These are phyloP conservation scores for Toxicodendron radicans DNA, from an alignment of 345 rosid genomes.

Conservation along the genomic window DNA sequence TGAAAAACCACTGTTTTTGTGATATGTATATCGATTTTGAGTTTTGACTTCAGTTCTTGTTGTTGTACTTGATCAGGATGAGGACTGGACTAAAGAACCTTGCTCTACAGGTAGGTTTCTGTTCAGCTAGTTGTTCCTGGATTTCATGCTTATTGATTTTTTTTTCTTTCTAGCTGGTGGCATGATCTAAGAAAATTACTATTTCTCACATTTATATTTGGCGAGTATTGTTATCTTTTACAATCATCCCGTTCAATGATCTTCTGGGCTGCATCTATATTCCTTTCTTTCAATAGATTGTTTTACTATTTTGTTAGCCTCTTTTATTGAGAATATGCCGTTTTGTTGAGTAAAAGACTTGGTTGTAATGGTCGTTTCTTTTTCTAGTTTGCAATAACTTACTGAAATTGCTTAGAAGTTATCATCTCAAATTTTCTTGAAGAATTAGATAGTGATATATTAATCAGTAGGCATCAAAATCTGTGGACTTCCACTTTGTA, in stretches of 20 bases:
- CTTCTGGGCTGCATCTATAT: neutral
- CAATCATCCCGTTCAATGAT: neutral
- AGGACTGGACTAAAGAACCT: constrained; percentile 33
- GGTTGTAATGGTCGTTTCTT: neutral
- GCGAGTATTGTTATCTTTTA: neutral
- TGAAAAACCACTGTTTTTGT: too few relatives aligned
- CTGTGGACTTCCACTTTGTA: neutral
- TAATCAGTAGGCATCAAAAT: neutral
- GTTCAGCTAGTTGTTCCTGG: neutral
- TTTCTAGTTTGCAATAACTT: neutral
- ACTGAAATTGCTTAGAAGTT: too few relatives aligned
- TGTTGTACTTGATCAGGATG: constrained; percentile 33
- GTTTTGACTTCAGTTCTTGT: constrained; percentile 4
- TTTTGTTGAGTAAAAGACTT: neutral
- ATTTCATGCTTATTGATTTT: neutral
- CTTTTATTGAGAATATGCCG: neutral
- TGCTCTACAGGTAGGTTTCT: constrained; percentile 28
- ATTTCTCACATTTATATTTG: neutral
- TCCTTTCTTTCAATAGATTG: neutral
- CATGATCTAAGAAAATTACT: neutral
- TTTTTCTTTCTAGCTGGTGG: neutral
- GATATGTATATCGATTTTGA: neutral
- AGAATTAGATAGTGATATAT: neutral
- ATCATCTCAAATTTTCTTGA: neutral
- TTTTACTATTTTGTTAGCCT: neutral